Conservation (phyloP, 2,329 filamentous ascomycete genomes). For the Aphanoascus verrucosus region DNA sequence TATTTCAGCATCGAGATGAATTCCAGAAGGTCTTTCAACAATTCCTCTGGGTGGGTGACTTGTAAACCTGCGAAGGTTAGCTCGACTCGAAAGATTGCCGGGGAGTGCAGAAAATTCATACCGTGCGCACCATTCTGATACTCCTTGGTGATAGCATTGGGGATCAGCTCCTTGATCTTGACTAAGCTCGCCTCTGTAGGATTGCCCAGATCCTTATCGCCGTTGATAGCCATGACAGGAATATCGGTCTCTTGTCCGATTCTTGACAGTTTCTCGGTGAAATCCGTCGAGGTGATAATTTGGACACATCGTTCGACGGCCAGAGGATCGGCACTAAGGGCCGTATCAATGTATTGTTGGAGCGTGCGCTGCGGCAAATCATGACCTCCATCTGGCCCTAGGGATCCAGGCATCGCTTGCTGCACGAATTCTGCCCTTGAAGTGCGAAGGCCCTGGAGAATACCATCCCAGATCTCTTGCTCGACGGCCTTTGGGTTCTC, state of each 20-base stretch:
- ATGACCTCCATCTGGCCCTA: conserved; percentile 17
- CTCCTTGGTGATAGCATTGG: conserved; percentile 20
- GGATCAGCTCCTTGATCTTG: conserved; percentile 20
- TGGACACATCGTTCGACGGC: conserved; percentile 24
- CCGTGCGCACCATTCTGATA: conserved; percentile 24
- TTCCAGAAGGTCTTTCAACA: conserved; percentile 1
- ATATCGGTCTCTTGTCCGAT: conserved; percentile 15
- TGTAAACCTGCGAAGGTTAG: not conserved
- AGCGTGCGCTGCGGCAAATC: conserved; percentile 16
- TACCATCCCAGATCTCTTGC: conserved; percentile 21
- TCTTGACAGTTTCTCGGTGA: conserved; percentile 19
- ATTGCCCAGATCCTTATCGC: conserved; percentile 22
- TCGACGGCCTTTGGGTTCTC: conserved; percentile 19
- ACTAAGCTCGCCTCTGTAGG: conserved; percentile 19
- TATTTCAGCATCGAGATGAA: not conserved
- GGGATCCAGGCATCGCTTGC: conserved; percentile 18
- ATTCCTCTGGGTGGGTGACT: conserved; percentile 1
- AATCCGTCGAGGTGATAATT: conserved; percentile 21
- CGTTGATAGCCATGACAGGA: conserved; percentile 22
- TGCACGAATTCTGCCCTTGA: conserved; percentile 19
- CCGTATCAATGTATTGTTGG: conserved; percentile 19
- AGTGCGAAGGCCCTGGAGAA: conserved; percentile 19
- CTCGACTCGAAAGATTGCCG: not conserved
- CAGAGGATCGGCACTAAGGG: conserved; percentile 21
- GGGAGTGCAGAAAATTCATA: not conserved